phyloP scores from a whole-genome alignment of 768 basidiomycete species.

The Pulveroboletus sp. region DNA sequence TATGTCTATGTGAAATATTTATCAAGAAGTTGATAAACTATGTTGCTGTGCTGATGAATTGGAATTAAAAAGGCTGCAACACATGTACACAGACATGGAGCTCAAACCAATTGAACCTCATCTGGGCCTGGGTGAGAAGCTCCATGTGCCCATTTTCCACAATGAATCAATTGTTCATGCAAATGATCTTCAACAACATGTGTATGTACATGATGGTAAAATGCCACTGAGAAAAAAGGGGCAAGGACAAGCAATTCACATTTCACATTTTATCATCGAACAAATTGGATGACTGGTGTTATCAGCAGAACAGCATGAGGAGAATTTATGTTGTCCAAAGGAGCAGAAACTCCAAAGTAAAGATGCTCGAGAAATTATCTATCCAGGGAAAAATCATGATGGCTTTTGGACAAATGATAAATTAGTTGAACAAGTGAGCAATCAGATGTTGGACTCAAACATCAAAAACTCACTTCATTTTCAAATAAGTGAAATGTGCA shows the following conservation, averaged over 20 bases:
- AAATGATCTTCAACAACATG: constrained; percentile 13
- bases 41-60: too few relatives aligned
- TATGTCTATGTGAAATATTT: too few relatives aligned
- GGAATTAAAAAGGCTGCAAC: too few relatives aligned
- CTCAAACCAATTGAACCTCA: background rate
- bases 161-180: constrained; percentile 22
- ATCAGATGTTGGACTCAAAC: too few relatives aligned
- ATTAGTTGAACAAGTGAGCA: too few relatives aligned
- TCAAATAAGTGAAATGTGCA: constrained; percentile 14
- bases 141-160: constrained; percentile 10
- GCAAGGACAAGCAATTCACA: constrained; percentile 34
- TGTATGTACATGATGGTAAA: background rate
- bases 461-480: too few relatives aligned
- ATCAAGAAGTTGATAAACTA: too few relatives aligned
- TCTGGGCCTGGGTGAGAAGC: background rate
- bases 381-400: too few relatives aligned
- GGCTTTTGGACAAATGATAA: too few relatives aligned
- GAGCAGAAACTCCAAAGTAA: background rate
- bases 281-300: constrained; percentile 30
- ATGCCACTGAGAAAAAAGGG: constrained; percentile 28
- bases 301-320: background rate
- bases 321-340: background rate
- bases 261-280: constrained; percentile 40
- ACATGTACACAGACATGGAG: background rate
- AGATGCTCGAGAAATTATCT: constrained; percentile 1